Conservation (phyloP, 1,139 yeast species). For the Geotrichum reessii region DNA sequence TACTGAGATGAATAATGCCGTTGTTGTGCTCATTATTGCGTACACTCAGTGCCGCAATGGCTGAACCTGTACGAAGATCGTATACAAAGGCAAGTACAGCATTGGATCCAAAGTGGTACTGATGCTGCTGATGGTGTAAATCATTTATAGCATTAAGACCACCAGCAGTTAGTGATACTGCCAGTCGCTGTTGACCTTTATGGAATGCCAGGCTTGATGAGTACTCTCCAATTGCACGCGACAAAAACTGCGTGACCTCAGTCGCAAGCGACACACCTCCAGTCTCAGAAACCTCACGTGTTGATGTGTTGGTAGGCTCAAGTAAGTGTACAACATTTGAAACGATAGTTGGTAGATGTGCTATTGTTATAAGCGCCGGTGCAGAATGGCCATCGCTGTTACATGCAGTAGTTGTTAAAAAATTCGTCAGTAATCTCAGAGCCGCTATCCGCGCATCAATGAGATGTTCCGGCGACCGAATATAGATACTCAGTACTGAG, state of each 20-base stretch:
- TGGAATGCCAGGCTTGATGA: slow-evolving; percentile 28
- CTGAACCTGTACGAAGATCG: slow-evolving; percentile 27
- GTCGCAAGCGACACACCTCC: slow-evolving; percentile 25
- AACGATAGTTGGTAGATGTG: slow-evolving; percentile 25
- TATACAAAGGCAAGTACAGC: slow-evolving; percentile 25
- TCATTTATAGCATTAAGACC: slow-evolving; percentile 13
- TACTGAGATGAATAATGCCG: slow-evolving; percentile 5
- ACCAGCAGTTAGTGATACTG: slow-evolving; percentile 20
- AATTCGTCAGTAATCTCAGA: slow-evolving; percentile 22
- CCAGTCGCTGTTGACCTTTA: slow-evolving; percentile 28
- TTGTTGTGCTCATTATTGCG: neutral
- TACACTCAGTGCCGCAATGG: slow-evolving; percentile 22
- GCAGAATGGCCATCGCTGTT: neutral
- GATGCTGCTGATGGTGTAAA: neutral
- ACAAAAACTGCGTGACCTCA: slow-evolving; percentile 27
- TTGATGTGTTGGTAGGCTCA: slow-evolving; percentile 24
- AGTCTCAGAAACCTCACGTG: slow-evolving; percentile 22
- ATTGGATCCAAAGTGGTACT: neutral
- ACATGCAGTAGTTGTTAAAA: slow-evolving; percentile 16
- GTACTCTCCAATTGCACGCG: slow-evolving; percentile 22
- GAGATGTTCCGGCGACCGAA: slow-evolving; percentile 21
- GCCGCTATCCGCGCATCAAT: slow-evolving; percentile 26
- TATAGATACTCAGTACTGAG: slow-evolving; percentile 25
- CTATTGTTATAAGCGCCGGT: slow-evolving; percentile 15
- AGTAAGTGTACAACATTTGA: slow-evolving; percentile 26